Conservation (phyloP, 179 eudicot genomes). For the Heliamphora ciliata region DNA sequence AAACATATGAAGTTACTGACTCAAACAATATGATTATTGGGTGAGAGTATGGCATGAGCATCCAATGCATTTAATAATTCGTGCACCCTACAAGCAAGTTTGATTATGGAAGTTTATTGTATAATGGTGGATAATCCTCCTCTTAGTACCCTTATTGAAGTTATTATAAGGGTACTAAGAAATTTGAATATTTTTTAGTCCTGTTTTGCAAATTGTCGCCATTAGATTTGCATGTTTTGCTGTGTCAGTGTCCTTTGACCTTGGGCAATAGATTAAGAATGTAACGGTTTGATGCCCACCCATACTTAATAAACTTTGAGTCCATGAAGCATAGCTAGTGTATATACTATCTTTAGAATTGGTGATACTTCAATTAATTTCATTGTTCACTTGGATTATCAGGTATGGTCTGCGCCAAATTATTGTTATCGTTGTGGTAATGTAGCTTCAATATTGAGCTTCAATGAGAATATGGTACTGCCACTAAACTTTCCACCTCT, state of each 20-base stretch:
- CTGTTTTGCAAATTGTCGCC: not conserved
- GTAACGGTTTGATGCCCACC: not conserved
- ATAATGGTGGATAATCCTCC: not conserved
- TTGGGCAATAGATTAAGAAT: not conserved
- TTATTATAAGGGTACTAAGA: not conserved
- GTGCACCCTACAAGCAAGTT: not conserved
- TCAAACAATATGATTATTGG: not conserved
- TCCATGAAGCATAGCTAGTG: not conserved
- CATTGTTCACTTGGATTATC: slow-evolving; percentile 22
- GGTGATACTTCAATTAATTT: not conserved
- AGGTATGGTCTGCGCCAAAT: slow-evolving; percentile 99
- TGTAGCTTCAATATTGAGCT: slow-evolving; percentile 99
- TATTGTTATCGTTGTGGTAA: slow-evolving; percentile 99
- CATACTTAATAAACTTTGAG: not conserved
- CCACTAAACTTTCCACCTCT: not conserved
- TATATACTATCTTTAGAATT: slow-evolving; percentile 1
- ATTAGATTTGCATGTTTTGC: not conserved
- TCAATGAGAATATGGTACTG: slow-evolving; percentile 89
- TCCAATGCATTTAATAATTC: not conserved
- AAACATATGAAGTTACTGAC: not conserved
- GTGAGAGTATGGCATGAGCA: not conserved
- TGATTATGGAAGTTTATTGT: not conserved
- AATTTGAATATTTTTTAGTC: not conserved
- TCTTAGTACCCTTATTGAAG: not conserved
- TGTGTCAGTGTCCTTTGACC: not conserved